These are phyloP conservation scores for Populus euphratica DNA, from an alignment of 345 rosid genomes.

Conservation along the genomic window DNA sequence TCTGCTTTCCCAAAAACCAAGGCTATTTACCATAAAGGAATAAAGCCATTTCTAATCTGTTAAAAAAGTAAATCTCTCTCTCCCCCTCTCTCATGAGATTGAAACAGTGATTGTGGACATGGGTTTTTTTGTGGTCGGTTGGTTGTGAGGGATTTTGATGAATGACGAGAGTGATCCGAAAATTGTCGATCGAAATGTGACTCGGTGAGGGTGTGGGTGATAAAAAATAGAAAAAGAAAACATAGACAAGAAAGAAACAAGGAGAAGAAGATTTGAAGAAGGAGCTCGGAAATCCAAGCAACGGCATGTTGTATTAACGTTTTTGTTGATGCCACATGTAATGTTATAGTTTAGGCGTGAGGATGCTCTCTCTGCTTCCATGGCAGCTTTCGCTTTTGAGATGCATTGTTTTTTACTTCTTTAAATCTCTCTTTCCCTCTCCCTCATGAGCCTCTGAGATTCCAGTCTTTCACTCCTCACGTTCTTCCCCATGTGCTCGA, in stretches of 20 bases:
- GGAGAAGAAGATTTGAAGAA: slow-evolving; percentile 6
- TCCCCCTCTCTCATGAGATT: neutral
- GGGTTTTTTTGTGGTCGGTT: slow-evolving; percentile 29
- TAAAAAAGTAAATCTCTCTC: slow-evolving; percentile 26
- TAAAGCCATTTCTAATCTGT: slow-evolving; percentile 34
- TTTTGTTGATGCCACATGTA: neutral
- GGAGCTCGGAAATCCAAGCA: slow-evolving; percentile 31
- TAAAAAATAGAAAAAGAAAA: neutral
- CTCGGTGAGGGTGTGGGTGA: neutral
- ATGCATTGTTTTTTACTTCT: slow-evolving; percentile 23
- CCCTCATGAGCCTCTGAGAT: slow-evolving; percentile 13
- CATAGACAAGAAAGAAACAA: neutral
- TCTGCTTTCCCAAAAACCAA: slow-evolving; percentile 48
- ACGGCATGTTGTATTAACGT: neutral
- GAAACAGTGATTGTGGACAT: slow-evolving; percentile 5
- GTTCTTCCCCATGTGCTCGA: slow-evolving; percentile 46
- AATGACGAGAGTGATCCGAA: slow-evolving; percentile 16
- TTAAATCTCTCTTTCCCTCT: neutral
- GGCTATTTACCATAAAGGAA: slow-evolving; percentile 33
- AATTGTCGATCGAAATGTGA: slow-evolving; percentile 11
- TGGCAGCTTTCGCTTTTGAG: slow-evolving; percentile 57
- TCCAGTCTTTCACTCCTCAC: slow-evolving; percentile 35
- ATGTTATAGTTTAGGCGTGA: slow-evolving; percentile 31
- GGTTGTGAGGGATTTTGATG: slow-evolving; percentile 11
- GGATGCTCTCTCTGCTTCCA: slow-evolving; percentile 35